These are phyloP conservation scores for Pulveroboletus sp. DNA, from an alignment of 768 basidiomycete genomes.

Conservation along the genomic window DNA sequence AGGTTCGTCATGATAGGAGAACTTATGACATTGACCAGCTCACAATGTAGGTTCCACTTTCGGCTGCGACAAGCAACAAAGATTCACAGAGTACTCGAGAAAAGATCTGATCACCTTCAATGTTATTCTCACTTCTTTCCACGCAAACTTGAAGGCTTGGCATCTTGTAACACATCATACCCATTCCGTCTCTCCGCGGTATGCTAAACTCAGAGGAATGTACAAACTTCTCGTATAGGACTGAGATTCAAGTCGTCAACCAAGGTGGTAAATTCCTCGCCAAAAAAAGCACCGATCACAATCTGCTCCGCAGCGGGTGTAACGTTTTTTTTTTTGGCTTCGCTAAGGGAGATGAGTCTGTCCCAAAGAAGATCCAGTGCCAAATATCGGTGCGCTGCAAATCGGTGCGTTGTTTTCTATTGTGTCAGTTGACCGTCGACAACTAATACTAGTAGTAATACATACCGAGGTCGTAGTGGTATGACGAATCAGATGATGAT, in stretches of 20 bases:
- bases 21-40: too few species aligned
- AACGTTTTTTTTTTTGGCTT: not conserved
- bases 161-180: not conserved
- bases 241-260: too few species aligned
- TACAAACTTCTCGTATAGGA: not conserved
- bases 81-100: not conserved
- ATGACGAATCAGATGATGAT: conserved; percentile 12
- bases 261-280: too few species aligned
- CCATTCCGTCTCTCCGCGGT: conserved; percentile 3
- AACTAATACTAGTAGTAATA: not conserved
- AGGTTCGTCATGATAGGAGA: too few species aligned
- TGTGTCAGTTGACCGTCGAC: conserved; percentile 2
- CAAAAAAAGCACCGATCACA: too few species aligned
- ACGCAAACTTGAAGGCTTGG: conserved; percentile 1
- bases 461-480: not conserved
- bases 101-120: not conserved
- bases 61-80: not conserved
- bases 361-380: not conserved
- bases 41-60: too few species aligned
- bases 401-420: not conserved
- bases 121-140: conserved; percentile 7
- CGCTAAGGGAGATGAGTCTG: not conserved
- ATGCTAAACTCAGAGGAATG: not conserved
- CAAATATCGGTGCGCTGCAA: conserved; percentile 13
- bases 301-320: not conserved